Percentiles rank a stretch among this genome's conserved stretches.
Evolutionary conservation across 176 grass and related monocot genomes (phyloP).

Genomic region (Musa itinerans): DNA sequence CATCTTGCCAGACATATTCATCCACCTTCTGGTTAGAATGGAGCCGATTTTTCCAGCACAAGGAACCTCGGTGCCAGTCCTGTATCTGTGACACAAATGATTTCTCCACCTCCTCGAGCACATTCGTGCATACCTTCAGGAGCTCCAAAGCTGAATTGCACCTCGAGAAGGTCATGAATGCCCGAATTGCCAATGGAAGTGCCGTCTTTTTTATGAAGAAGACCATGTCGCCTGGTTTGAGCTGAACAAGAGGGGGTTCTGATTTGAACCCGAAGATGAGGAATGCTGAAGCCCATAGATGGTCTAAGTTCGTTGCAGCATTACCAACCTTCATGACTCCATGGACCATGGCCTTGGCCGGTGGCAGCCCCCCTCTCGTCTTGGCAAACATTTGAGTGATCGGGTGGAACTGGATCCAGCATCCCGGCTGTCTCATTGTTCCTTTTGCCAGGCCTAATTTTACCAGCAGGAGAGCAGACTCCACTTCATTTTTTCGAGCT

Average conservation of each 20-base stretch:
- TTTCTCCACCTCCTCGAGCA: slow-evolving; percentile 89
- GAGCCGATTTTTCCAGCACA: slow-evolving; percentile 85
- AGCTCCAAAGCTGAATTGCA: slow-evolving; percentile 85
- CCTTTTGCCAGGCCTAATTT: slow-evolving; percentile 85
- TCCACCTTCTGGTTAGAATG: slow-evolving; percentile 60
- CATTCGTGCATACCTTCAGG: slow-evolving; percentile 93
- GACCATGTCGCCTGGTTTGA: slow-evolving; percentile 71
- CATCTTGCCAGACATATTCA: slow-evolving; percentile 93
- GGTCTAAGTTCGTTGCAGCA: slow-evolving; percentile 60
- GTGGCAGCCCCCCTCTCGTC: slow-evolving; percentile 60
- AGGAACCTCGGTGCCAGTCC: slow-evolving; percentile 52
- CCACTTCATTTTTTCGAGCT: slow-evolving; percentile 68
- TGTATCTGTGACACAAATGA: slow-evolving; percentile 73
- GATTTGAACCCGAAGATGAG: slow-evolving; percentile 95
- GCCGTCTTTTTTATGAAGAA: slow-evolving; percentile 86
- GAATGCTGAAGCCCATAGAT: slow-evolving; percentile 87
- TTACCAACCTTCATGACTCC: slow-evolving; percentile 66
- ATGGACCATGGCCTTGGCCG: slow-evolving; percentile 51
- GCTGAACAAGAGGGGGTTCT: slow-evolving; percentile 68
- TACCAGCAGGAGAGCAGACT: slow-evolving; percentile 78
- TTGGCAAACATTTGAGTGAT: slow-evolving; percentile 80
- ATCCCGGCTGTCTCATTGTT: slow-evolving; percentile 59
- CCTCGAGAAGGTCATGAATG: slow-evolving; percentile 88
- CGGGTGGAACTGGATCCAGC: slow-evolving; percentile 86
- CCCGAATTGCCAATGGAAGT: slow-evolving; percentile 65